Evolutionary conservation across 1,284 basidiomycete species (phyloP).

Genomic region (Fomitiporia mediterranea): DNA sequence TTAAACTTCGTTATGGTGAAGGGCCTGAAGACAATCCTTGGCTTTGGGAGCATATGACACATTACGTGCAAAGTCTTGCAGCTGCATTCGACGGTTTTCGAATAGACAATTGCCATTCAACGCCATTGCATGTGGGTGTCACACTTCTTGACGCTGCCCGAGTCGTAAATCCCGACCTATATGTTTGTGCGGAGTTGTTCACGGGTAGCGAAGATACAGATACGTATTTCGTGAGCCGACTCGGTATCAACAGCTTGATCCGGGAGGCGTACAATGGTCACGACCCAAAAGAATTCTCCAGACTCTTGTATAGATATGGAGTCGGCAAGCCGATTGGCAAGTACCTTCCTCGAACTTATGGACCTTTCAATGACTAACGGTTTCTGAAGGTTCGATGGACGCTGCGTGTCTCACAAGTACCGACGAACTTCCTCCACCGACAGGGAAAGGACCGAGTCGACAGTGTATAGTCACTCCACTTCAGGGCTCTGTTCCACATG

Average conservation of each 20-base stretch:
- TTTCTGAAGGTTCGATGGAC: slow-evolving; percentile 79
- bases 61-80: slow-evolving; percentile 80
- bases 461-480: slow-evolving; percentile 73
- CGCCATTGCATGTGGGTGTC: slow-evolving; percentile 91
- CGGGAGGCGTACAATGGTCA: slow-evolving; percentile 88
- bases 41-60: slow-evolving; percentile 93
- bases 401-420: slow-evolving; percentile 71
- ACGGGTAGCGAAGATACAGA: slow-evolving; percentile 96
- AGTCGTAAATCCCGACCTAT: slow-evolving; percentile 84
- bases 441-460: slow-evolving; percentile 72
- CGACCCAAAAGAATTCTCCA: slow-evolving; percentile 83
- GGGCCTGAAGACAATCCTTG: slow-evolving; percentile 82
- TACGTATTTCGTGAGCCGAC: slow-evolving; percentile 79
- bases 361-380: neutral
- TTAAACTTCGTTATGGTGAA: slow-evolving; percentile 91
- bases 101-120: slow-evolving; percentile 98
- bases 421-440: slow-evolving; percentile 73
- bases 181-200: slow-evolving; percentile 95
- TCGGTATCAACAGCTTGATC: slow-evolving; percentile 90
- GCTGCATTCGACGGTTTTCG: slow-evolving; percentile 90
- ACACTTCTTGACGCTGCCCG: slow-evolving; percentile 89
- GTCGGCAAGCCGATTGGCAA: slow-evolving; percentile 85
- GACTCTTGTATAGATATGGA: slow-evolving; percentile 82
- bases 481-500: slow-evolving; percentile 83
- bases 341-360: slow-evolving; percentile 23